Conservation (phyloP, 129 eudicot genomes). For the Mikania micrantha region DNA sequence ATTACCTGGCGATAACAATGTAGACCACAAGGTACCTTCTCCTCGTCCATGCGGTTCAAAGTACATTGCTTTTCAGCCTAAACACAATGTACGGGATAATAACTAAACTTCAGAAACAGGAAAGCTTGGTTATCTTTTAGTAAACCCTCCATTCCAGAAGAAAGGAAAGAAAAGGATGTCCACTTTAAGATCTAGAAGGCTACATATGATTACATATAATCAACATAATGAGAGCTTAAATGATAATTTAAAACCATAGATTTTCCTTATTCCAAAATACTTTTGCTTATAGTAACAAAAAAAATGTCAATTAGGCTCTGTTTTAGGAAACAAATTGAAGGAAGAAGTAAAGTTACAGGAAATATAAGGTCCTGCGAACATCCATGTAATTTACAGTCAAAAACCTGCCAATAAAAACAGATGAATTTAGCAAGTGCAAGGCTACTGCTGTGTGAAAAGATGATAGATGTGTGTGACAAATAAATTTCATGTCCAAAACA, state of each 20-base stretch:
- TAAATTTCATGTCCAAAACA: neutral
- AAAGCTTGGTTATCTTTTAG: neutral
- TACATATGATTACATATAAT: neutral
- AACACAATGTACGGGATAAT: neutral
- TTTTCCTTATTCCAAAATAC: neutral
- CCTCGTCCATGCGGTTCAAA: constrained; percentile 56
- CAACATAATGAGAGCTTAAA: neutral
- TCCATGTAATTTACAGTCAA: constrained; percentile 96
- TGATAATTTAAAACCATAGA: neutral
- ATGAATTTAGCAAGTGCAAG: constrained; percentile 9
- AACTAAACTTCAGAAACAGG: neutral
- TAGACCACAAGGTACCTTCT: constrained; percentile 66
- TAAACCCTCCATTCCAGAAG: neutral
- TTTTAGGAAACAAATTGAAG: neutral
- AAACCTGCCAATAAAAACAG: constrained; percentile 56
- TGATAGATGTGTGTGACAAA: neutral
- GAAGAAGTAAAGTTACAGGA: constrained; percentile 52
- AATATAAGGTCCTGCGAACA: constrained; percentile 94
- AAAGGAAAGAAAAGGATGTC: neutral
- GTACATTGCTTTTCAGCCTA: constrained; percentile 79
- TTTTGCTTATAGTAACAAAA: neutral
- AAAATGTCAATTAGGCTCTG: neutral
- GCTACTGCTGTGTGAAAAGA: neutral
- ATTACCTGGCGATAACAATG: constrained; percentile 79
- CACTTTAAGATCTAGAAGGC: neutral